These are phyloP conservation scores for Rhododendron ovatum DNA, from an alignment of 148 eudicot genomes.

Conservation along the genomic window DNA sequence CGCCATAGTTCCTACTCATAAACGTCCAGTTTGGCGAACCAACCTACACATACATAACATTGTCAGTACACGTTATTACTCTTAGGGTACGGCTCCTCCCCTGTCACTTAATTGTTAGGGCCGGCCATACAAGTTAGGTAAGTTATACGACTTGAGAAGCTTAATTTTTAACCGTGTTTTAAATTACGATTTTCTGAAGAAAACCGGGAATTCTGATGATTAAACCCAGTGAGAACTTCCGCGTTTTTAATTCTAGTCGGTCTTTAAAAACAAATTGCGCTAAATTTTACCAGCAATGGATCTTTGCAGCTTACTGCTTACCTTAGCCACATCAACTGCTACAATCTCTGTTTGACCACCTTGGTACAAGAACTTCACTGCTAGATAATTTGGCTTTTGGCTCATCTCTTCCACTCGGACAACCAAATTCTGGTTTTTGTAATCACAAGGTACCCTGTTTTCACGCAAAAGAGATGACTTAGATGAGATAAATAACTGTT, in stretches of 20 bases:
- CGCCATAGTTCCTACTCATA: constrained; percentile 63
- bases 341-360: constrained; percentile 92
- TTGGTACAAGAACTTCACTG: constrained; percentile 67
- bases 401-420: constrained; percentile 74
- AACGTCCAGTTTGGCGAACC: constrained; percentile 49
- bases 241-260: background rate
- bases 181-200: background rate
- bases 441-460: constrained; percentile 73
- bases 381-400: constrained; percentile 57
- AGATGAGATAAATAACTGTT: background rate
- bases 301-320: constrained; percentile 32
- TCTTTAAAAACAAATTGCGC: background rate
- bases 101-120: too few species aligned
- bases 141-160: background rate
- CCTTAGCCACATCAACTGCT: constrained; percentile 63
- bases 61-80: background rate
- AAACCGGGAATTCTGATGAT: background rate
- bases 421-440: constrained; percentile 52
- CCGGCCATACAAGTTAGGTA: background rate
- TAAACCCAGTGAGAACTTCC: background rate
- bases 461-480: background rate
- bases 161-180: background rate
- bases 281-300: background rate
- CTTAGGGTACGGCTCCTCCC: background rate
- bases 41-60: constrained; percentile 28